These are phyloP conservation scores for Carallia brachiata DNA, from an alignment of 345 rosid species.

Conservation along the genomic window DNA sequence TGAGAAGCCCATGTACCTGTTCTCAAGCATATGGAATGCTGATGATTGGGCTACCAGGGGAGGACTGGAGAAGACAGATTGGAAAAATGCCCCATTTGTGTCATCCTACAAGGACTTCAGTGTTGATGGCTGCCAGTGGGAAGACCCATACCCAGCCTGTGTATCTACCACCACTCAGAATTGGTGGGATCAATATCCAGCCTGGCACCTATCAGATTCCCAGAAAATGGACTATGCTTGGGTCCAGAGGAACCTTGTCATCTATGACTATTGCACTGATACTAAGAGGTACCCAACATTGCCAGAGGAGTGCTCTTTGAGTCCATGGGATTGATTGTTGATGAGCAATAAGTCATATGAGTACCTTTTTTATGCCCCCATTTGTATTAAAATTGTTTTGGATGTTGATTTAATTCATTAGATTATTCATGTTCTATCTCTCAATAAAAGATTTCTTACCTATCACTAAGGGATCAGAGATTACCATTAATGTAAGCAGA, in stretches of 20 bases:
- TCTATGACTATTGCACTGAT: constrained; percentile 86
- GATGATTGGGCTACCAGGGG: constrained; percentile 99
- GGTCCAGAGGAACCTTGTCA: constrained; percentile 86
- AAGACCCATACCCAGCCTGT: constrained; percentile 82
- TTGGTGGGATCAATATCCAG: constrained; percentile 92
- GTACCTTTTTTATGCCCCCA: no score
- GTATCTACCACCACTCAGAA: constrained; percentile 81
- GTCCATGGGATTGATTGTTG: constrained; percentile 83
- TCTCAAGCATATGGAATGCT: constrained; percentile 97
- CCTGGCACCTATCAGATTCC: constrained; percentile 79
- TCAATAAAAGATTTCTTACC: no score
- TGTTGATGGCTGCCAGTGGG: constrained; percentile 87
- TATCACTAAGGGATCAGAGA: no score
- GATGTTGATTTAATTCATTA: background rate
- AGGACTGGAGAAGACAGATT: constrained; percentile 89
- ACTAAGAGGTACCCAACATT: constrained; percentile 48
- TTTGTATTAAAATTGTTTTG: background rate
- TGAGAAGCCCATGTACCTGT: constrained; percentile 93
- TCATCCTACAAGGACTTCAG: constrained; percentile 85
- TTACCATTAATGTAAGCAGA: no score
- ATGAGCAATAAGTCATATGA: background rate
- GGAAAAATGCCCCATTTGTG: constrained; percentile 86
- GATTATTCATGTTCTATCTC: constrained; percentile 1
- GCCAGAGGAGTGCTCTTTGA: constrained; percentile 80
- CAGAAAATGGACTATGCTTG: constrained; percentile 87